phyloP scores from a whole-genome alignment of 139 green algal genomes.

The Chlamydomonas schloesseri region DNA sequence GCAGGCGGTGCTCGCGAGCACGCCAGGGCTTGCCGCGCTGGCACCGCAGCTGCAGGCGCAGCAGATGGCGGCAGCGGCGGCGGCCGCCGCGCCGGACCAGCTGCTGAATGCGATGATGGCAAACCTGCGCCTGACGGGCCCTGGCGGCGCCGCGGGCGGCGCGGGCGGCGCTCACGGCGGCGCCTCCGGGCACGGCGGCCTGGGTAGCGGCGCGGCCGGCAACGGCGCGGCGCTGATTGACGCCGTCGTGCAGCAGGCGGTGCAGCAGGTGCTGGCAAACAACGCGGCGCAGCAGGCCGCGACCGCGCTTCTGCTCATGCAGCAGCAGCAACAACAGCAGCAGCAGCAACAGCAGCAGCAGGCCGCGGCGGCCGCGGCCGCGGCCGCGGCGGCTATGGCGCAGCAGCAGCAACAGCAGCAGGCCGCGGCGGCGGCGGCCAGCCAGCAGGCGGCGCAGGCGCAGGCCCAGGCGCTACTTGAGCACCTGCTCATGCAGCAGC shows the following conservation, averaged over 20 bases:
- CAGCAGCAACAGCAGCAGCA: slow-evolving; percentile 36
- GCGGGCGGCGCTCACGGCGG: not conserved
- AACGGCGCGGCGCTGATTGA: not conserved
- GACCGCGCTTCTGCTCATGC: not conserved
- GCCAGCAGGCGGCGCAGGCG: slow-evolving; percentile 11
- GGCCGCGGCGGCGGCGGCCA: not conserved
- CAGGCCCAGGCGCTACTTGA: slow-evolving; percentile 14
- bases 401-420: slow-evolving; percentile 24
- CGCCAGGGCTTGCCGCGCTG: not conserved
- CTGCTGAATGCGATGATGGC: slow-evolving; percentile 6
- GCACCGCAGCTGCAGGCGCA: not conserved
- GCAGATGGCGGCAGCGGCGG: too few species aligned
- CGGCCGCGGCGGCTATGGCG: not conserved
- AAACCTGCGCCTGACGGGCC: slow-evolving; percentile 17
- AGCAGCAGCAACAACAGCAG: slow-evolving; percentile 20
- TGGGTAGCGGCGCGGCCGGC: not conserved
- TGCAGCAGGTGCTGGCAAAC: slow-evolving; percentile 44
- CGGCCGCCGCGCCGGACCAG: not conserved
- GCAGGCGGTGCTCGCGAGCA: slow-evolving; percentile 11
- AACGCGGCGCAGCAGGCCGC: slow-evolving; percentile 41
- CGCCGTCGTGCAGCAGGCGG: slow-evolving; percentile 14
- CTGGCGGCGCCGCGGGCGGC: not conserved
- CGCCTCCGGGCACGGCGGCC: too few species aligned
- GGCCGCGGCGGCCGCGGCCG: slow-evolving; percentile 24
- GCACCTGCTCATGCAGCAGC: slow-evolving; percentile 22